A percentile compares a stretch with the other conserved stretches of the same genome.
These are phyloP conservation scores for Cetraspora pellucida DNA, from an alignment of 192 early-diverging fungal genomes.

Conservation along the genomic window DNA sequence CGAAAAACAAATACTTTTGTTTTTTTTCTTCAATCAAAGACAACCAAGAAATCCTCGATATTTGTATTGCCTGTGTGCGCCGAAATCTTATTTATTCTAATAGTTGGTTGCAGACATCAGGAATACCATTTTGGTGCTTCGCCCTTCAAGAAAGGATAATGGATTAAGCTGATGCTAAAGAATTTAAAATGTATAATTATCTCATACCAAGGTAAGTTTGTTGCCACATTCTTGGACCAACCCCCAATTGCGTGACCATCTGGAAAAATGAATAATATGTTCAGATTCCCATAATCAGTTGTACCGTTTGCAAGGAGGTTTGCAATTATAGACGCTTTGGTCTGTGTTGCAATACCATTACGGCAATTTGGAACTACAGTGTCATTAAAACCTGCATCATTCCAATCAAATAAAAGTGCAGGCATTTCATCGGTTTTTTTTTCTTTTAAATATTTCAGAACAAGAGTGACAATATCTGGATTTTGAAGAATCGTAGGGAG, in stretches of 20 bases:
- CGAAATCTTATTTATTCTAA: slow-evolving; percentile 21
- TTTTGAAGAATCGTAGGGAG: slow-evolving; percentile 13
- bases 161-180: slow-evolving; percentile 21
- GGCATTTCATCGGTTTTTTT: background rate
- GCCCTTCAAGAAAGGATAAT: slow-evolving; percentile 14
- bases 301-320: background rate
- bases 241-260: background rate
- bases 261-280: slow-evolving; percentile 3
- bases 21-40: background rate
- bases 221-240: background rate
- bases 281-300: slow-evolving; percentile 1
- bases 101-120: background rate
- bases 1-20: slow-evolving; percentile 17
- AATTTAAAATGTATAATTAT: slow-evolving; percentile 18
- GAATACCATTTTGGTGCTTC: background rate
- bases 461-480: background rate
- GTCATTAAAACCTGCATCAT: background rate
- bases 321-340: no score
- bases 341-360: background rate
- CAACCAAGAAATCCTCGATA: background rate
- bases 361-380: no score
- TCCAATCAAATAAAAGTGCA: slow-evolving; percentile 10
- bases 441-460: slow-evolving; percentile 9
- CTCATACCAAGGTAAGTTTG: background rate
- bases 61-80: background rate